Conservation (phyloP, 2,329 filamentous ascomycete genomes). For the Chaetomiaceae sp. region DNA sequence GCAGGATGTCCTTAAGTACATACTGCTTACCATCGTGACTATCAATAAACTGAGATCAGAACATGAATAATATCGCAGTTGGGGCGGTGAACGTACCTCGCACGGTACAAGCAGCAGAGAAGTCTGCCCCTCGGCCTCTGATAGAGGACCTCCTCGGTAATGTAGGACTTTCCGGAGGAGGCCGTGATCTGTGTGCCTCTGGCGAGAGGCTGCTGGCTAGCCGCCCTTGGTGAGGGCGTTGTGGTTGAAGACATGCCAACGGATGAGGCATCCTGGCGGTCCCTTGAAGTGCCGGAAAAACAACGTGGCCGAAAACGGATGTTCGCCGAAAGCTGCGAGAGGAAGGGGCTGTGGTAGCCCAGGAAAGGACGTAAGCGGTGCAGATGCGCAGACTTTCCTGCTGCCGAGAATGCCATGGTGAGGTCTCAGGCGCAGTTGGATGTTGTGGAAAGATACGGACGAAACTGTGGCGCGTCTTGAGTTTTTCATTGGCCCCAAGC, state of each 20-base stretch:
- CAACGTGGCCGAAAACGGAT: not conserved
- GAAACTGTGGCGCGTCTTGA: no score
- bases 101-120: conserved; percentile 9
- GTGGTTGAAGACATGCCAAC: not conserved
- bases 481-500: no score
- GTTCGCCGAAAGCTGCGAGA: not conserved
- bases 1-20: conserved; percentile 11
- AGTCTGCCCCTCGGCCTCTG: not conserved
- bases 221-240: not conserved
- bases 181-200: conserved; percentile 3
- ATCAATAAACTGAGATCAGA: not conserved
- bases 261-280: not conserved
- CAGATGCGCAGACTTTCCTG: conserved; percentile 3
- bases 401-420: not conserved
- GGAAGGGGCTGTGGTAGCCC: no score
- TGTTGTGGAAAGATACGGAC: no score
- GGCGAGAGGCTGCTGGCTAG: conserved; percentile 5
- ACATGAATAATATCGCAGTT: not conserved
- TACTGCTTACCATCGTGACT: conserved; percentile 11
- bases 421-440: not conserved
- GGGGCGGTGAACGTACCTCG: not conserved
- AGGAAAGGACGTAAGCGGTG: not conserved
- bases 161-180: conserved; percentile 2
- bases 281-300: not conserved
- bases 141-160: conserved; percentile 6